These are phyloP conservation scores for Arthrobotrys pseudoclavata DNA, from an alignment of 2,329 filamentous ascomycete species.

Conservation along the genomic window DNA sequence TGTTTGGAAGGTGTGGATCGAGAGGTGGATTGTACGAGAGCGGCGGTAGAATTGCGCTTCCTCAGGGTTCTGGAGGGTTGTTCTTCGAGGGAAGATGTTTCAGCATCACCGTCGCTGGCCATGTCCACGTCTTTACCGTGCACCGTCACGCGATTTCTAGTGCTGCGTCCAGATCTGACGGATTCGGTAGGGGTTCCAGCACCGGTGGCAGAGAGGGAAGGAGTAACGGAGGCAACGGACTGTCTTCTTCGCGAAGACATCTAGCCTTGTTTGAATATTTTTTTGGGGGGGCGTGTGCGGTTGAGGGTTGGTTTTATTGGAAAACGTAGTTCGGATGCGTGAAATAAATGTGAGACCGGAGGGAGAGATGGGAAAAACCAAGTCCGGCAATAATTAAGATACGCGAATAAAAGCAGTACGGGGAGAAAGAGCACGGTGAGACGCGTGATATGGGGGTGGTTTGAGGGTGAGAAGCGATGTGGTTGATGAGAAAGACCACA, in stretches of 20 bases:
- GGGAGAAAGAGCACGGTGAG: constrained; percentile 19
- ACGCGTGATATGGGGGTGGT: constrained; percentile 36
- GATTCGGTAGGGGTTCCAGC: constrained; percentile 56
- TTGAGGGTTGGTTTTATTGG: not conserved
- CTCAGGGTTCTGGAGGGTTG: constrained; percentile 48
- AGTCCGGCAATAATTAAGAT: constrained; percentile 45
- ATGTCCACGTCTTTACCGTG: constrained; percentile 60
- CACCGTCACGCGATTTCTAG: constrained; percentile 56
- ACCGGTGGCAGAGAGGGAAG: constrained; percentile 56
- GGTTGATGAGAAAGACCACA: constrained; percentile 22
- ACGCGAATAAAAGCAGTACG: constrained; percentile 46
- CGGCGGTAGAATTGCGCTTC: constrained; percentile 57
- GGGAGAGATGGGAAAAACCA: constrained; percentile 53
- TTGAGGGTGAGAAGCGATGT: constrained; percentile 18
- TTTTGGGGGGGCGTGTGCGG: not conserved
- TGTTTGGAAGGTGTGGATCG: constrained; percentile 54
- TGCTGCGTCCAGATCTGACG: constrained; percentile 45
- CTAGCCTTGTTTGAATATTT: constrained; percentile 15
- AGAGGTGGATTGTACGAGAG: constrained; percentile 49
- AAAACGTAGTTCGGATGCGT: constrained; percentile 39
- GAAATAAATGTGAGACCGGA: constrained; percentile 36
- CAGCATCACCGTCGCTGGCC: constrained; percentile 54
- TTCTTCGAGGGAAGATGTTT: constrained; percentile 52
- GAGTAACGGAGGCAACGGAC: constrained; percentile 54
- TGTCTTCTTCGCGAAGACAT: constrained; percentile 60